Percentiles rank a stretch among this genome's conserved stretches.
Conservation (phyloP, 805 yeast species). For the Kodamaea neixiangensis region DNA sequence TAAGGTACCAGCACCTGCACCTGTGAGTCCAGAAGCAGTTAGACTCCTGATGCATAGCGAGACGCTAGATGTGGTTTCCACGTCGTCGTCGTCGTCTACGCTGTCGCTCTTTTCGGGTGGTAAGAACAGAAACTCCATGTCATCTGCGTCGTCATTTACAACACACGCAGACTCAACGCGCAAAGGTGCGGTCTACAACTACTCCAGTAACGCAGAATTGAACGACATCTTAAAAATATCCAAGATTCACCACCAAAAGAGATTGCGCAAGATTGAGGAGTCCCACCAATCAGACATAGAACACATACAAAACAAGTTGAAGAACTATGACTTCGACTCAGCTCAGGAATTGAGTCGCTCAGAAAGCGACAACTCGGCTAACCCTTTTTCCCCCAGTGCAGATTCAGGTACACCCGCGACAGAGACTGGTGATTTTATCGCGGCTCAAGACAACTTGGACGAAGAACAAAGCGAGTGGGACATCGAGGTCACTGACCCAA, state of each 20-base stretch:
- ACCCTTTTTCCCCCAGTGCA: background rate
- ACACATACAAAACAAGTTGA: background rate
- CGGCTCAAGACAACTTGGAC: background rate
- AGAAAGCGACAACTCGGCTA: background rate
- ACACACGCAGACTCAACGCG: background rate
- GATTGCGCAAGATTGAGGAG: slow-evolving; percentile 4
- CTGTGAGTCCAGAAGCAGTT: background rate
- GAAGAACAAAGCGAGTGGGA: slow-evolving; percentile 1
- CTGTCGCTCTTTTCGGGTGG: background rate
- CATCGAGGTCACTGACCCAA: slow-evolving; percentile 8
- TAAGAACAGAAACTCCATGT: background rate
- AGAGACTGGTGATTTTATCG: background rate
- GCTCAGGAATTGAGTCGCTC: background rate
- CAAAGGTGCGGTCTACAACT: slow-evolving; percentile 11
- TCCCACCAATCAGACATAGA: background rate
- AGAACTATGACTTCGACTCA: background rate
- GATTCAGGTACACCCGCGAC: background rate
- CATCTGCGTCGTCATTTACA: background rate
- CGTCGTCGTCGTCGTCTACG: background rate
- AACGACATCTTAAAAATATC: slow-evolving; percentile 19
- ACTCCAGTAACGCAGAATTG: slow-evolving; percentile 12
- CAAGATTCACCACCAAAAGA: slow-evolving; percentile 11
- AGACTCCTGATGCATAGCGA: background rate
- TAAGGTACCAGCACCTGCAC: background rate
- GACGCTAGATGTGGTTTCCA: background rate